Percentiles rank a stretch among this genome's conserved stretches.
These are phyloP conservation scores for Nymphaea thermarum DNA, from an alignment of 164 flowering plant species.

Conservation along the genomic window DNA sequence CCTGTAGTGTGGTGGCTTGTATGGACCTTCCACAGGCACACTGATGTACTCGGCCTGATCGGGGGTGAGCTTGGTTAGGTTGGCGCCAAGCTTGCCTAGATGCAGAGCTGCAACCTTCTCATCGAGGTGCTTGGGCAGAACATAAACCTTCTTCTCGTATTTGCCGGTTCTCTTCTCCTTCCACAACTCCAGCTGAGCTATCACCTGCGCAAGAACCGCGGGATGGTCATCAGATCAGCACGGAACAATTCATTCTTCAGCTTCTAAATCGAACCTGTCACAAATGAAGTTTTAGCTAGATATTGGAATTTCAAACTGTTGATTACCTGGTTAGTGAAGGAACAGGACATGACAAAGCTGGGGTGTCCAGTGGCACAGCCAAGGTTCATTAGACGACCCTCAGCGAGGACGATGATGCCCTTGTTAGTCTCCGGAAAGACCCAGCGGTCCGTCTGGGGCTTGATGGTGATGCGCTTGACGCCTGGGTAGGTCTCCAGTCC, in stretches of 20 bases:
- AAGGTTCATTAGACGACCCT: conserved; percentile 20
- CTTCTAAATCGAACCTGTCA: neutral
- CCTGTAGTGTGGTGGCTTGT: conserved; percentile 20
- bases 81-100: conserved; percentile 17
- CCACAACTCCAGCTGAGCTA: conserved; percentile 20
- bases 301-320: neutral
- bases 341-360: conserved; percentile 21
- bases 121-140: conserved; percentile 17
- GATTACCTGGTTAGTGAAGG: conserved; percentile 19
- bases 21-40: conserved; percentile 14
- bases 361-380: conserved; percentile 24
- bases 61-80: conserved; percentile 14
- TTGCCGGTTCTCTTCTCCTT: conserved; percentile 16
- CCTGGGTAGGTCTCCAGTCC: conserved; percentile 17
- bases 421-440: conserved; percentile 15
- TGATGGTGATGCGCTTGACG: conserved; percentile 14
- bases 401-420: conserved; percentile 16
- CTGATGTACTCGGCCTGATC: conserved; percentile 18
- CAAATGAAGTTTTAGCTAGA: neutral
- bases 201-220: conserved; percentile 6
- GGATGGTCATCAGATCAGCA: neutral
- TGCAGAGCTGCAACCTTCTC: conserved; percentile 21
- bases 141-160: conserved; percentile 19
- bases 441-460: conserved; percentile 22
- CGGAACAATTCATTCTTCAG: neutral